Evolutionary conservation across 345 rosid genomes (phyloP).

Genomic region (Gossypium thurberi): DNA sequence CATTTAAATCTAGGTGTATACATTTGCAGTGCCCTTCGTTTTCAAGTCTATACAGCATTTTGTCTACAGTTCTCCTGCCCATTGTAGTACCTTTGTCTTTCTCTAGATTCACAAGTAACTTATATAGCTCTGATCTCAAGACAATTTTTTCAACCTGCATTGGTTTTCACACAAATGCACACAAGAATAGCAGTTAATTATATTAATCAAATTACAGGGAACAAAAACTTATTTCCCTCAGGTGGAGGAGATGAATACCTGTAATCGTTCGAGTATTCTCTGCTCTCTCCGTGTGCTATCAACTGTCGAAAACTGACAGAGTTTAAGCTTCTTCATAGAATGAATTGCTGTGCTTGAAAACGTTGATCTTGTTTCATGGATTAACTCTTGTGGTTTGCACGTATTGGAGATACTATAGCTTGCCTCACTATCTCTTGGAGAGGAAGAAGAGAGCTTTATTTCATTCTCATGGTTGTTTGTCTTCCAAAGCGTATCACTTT

Average conservation of each 20-base stretch:
- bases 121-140: conserved; percentile 64
- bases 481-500: conserved; percentile 29
- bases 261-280: conserved; percentile 59
- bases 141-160: conserved; percentile 64
- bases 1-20: conserved; percentile 43
- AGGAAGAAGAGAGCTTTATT: conserved; percentile 27
- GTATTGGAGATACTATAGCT: conserved; percentile 19
- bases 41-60: conserved; percentile 63
- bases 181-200: neutral
- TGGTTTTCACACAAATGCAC: neutral
- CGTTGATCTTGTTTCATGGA: conserved; percentile 23
- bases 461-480: conserved; percentile 29
- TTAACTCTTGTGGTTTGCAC: conserved; percentile 32
- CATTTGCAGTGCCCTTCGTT: conserved; percentile 67
- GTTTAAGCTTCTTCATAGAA: conserved; percentile 9
- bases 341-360: conserved; percentile 25
- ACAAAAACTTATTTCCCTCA: neutral
- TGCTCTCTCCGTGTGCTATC: conserved; percentile 60
- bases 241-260: conserved; percentile 32
- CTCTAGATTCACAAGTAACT: conserved; percentile 68
- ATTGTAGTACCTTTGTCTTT: conserved; percentile 55
- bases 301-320: conserved; percentile 32
- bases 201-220: neutral
- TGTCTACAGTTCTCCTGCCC: conserved; percentile 68
- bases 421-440: conserved; percentile 24